phyloP scores from a whole-genome alignment of 2,329 filamentous ascomycete species.

The Cadophora malorum region DNA sequence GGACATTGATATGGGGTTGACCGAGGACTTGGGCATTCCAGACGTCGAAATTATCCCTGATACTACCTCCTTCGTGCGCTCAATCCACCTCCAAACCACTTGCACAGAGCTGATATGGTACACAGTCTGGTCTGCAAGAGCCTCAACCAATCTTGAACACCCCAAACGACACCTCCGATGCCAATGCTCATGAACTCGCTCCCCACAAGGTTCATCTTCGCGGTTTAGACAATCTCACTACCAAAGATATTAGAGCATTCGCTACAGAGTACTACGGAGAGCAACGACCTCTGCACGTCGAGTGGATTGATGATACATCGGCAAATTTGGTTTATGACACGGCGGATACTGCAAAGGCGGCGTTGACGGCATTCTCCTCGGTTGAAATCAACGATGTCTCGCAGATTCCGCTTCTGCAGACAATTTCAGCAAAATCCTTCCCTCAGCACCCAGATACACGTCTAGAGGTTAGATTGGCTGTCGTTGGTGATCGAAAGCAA shows the following conservation, averaged over 20 bases:
- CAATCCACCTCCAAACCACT: background rate
- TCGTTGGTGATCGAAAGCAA: slow-evolving; percentile 79
- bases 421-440: slow-evolving; percentile 72
- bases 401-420: slow-evolving; percentile 64
- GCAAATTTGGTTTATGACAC: slow-evolving; percentile 82
- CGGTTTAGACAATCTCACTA: slow-evolving; percentile 82
- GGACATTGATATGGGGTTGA: slow-evolving; percentile 69
- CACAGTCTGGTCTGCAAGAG: slow-evolving; percentile 33
- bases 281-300: slow-evolving; percentile 66
- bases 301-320: slow-evolving; percentile 95
- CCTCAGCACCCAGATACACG: slow-evolving; percentile 71
- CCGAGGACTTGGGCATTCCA: slow-evolving; percentile 45
- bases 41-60: slow-evolving; percentile 37
- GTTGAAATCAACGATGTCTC: slow-evolving; percentile 57
- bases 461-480: slow-evolving; percentile 76
- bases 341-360: slow-evolving; percentile 58
- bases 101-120: slow-evolving; percentile 27
- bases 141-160: slow-evolving; percentile 34
- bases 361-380: slow-evolving; percentile 59
- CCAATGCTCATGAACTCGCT: slow-evolving; percentile 35
- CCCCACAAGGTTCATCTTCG: slow-evolving; percentile 65
- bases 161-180: slow-evolving; percentile 39
- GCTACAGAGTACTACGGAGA: slow-evolving; percentile 69
- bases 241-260: slow-evolving; percentile 79
- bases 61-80: slow-evolving; percentile 12